Conservation (phyloP, 2,329 filamentous ascomycete species). For the Incumbomyces lentus region DNA sequence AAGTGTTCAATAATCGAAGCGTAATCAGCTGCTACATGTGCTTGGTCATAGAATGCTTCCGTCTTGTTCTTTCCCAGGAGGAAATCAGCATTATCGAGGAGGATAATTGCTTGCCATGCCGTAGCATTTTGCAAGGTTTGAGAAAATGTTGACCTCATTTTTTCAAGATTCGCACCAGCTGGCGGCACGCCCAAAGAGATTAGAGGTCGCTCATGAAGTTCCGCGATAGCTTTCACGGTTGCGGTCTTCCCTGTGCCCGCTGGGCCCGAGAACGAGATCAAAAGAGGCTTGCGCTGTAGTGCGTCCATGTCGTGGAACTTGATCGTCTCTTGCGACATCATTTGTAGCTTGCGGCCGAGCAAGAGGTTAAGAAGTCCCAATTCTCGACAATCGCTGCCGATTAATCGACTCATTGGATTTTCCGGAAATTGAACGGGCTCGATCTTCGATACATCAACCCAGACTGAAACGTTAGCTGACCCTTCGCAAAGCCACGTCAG, state of each 20-base stretch:
- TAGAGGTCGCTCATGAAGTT: conserved; percentile 42
- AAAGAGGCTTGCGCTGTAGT: neutral
- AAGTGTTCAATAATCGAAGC: conserved; percentile 1
- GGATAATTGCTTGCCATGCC: conserved; percentile 1
- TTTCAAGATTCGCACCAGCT: neutral
- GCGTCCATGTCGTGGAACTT: neutral
- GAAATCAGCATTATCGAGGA: neutral
- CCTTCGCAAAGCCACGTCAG: neutral
- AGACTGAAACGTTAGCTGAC: neutral
- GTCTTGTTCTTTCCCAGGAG: neutral
- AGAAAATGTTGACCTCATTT: neutral
- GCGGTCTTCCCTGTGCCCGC: conserved; percentile 21
- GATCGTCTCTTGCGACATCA: neutral
- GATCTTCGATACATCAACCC: neutral
- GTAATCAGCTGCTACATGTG: neutral
- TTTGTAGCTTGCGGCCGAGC: neutral
- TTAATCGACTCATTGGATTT: neutral
- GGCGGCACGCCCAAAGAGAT: conserved; percentile 4
- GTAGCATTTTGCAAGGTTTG: neutral
- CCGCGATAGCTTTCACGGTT: conserved; percentile 33
- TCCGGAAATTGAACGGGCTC: neutral
- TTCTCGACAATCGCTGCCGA: neutral
- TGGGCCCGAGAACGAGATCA: conserved; percentile 7
- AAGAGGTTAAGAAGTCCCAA: conserved; percentile 1
- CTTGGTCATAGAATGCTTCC: neutral